Evolutionary conservation across 257 asterid species (phyloP).

Genomic region (Salvia rosmarinus): DNA sequence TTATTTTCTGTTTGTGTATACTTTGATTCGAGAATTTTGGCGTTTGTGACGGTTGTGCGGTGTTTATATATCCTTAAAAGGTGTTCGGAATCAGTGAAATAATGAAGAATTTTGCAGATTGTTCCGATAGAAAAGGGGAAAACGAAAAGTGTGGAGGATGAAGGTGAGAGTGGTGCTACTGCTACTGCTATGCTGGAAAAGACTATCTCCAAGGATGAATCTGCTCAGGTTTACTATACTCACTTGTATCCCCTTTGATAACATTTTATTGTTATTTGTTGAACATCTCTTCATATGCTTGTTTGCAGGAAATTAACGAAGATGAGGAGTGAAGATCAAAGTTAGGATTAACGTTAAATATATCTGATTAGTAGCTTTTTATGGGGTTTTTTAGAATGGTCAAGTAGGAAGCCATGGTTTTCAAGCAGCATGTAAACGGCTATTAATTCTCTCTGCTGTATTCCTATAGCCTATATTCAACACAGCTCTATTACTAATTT

Average conservation of each 20-base stretch:
- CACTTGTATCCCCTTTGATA: too few species aligned
- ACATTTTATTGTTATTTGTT: too few species aligned
- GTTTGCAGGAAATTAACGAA: conserved; percentile 40
- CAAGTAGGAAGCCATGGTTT: conserved; percentile 19
- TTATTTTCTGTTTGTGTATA: too few species aligned
- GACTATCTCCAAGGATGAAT: conserved; percentile 38
- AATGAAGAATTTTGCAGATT: conserved; percentile 44
- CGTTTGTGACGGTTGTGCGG: too few species aligned
- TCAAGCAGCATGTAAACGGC: conserved; percentile 1
- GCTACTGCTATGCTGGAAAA: conserved; percentile 39
- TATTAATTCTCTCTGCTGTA: background rate
- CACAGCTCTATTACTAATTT: too few species aligned
- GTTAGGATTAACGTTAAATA: conserved; percentile 11
- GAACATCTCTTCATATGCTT: too few species aligned
- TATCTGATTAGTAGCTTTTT: background rate
- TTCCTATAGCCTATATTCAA: background rate
- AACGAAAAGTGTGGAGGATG: conserved; percentile 39
- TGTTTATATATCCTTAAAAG: too few species aligned
- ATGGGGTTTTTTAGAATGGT: background rate
- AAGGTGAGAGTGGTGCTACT: conserved; percentile 42
- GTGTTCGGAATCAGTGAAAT: too few species aligned
- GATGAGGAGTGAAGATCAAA: conserved; percentile 19
- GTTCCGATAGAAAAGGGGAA: conserved; percentile 63
- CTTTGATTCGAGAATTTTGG: background rate
- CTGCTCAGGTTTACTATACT: too few species aligned